These are phyloP conservation scores for Alternaria rosae DNA, from an alignment of 2,329 filamentous ascomycete species.

Conservation along the genomic window DNA sequence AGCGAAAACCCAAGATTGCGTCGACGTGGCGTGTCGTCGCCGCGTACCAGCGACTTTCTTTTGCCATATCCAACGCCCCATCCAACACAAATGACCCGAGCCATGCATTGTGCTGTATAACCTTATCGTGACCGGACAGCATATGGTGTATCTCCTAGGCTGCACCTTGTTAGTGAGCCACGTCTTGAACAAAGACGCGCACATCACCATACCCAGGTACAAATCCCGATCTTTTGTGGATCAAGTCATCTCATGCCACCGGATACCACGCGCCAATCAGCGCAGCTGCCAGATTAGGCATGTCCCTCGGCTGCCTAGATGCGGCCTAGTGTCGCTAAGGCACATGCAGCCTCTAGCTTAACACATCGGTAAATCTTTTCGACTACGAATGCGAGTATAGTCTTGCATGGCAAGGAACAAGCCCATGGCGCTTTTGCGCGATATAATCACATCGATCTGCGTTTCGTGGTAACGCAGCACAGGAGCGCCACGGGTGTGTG, in stretches of 20 bases:
- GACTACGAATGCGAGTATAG: neutral
- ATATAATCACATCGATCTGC: neutral
- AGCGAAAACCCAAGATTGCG: neutral
- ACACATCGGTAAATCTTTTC: neutral
- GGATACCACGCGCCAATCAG: neutral
- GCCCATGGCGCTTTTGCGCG: neutral
- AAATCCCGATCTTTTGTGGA: neutral
- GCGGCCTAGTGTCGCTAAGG: neutral
- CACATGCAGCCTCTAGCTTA: neutral
- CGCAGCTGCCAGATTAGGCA: neutral
- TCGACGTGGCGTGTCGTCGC: neutral
- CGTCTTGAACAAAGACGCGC: neutral
- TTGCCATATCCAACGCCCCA: neutral
- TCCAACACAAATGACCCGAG: neutral
- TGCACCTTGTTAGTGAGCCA: neutral
- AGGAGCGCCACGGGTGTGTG: neutral
- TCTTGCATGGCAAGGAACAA: neutral
- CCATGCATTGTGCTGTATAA: neutral
- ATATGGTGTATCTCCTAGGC: neutral
- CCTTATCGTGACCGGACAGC: neutral
- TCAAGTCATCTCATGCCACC: neutral
- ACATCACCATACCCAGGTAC: neutral
- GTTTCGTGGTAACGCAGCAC: neutral
- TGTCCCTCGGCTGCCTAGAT: neutral
- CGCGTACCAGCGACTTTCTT: neutral